Evolutionary conservation across 1,284 basidiomycete species (phyloP).

Genomic region (Fomitiporia mediterranea): DNA sequence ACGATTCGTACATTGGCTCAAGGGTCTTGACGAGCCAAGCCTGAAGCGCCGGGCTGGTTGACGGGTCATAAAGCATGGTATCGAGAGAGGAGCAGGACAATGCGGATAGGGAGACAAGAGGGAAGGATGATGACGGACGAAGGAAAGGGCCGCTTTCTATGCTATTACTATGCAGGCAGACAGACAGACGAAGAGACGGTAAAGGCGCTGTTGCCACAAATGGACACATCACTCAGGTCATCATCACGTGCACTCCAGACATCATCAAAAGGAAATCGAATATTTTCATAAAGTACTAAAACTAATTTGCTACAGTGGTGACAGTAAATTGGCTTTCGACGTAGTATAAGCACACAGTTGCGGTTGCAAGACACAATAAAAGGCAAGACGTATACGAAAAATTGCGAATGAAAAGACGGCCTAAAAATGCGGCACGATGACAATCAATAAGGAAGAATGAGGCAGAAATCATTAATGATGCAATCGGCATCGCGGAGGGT

Average conservation of each 20-base stretch:
- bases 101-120: neutral
- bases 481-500: neutral
- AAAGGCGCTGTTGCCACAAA: constrained; percentile 1
- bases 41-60: constrained; percentile 10
- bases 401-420: neutral
- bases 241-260: no score
- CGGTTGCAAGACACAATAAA: neutral
- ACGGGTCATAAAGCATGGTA: constrained; percentile 19
- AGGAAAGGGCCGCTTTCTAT: neutral
- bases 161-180: no score
- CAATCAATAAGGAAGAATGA: neutral
- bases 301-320: constrained; percentile 20
- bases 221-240: no score
- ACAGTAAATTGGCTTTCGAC: constrained; percentile 8
- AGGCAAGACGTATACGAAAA: neutral
- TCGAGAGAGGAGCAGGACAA: neutral
- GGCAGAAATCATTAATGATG: constrained; percentile 5
- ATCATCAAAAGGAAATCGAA: neutral
- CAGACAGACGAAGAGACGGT: no score
- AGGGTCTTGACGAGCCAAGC: constrained; percentile 77
- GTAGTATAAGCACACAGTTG: constrained; percentile 14
- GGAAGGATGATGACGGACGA: neutral
- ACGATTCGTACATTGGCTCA: constrained; percentile 75
- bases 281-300: constrained; percentile 14
- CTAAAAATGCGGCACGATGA: neutral